phyloP scores from a whole-genome alignment of 2,329 filamentous ascomycete species.

The Plectosphaerella sp. region DNA sequence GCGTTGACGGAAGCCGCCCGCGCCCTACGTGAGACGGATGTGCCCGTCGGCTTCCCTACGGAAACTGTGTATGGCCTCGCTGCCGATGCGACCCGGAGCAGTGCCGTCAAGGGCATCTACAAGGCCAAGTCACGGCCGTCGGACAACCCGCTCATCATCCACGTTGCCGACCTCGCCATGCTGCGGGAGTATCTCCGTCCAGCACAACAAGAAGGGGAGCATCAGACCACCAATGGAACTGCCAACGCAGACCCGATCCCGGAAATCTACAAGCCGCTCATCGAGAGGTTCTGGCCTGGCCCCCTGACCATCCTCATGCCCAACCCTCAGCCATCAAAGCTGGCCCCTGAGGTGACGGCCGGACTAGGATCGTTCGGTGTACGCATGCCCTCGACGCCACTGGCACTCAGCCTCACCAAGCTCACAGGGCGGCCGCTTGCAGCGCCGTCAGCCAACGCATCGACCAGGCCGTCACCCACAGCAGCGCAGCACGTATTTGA shows the following conservation, averaged over 20 bases:
- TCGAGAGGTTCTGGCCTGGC: conserved; percentile 87
- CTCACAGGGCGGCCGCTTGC: conserved; percentile 75
- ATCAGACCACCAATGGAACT: not conserved
- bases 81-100: conserved; percentile 86
- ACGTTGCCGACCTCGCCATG: conserved; percentile 78
- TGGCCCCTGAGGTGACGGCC: conserved; percentile 91
- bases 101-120: conserved; percentile 87
- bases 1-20: conserved; percentile 60
- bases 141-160: conserved; percentile 94
- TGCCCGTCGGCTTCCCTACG: conserved; percentile 90
- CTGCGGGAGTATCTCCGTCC: conserved; percentile 56
- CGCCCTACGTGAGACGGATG: conserved; percentile 59
- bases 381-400: conserved; percentile 78
- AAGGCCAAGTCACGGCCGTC: conserved; percentile 82
- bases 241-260: conserved; percentile 50
- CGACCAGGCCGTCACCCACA: conserved; percentile 88
- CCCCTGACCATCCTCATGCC: conserved; percentile 87
- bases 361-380: conserved; percentile 81
- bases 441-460: conserved; percentile 90
- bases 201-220: not conserved
- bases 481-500: conserved; percentile 84
- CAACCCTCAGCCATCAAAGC: conserved; percentile 60
- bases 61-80: conserved; percentile 97
- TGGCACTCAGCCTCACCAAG: conserved; percentile 86
- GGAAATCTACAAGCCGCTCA: conserved; percentile 70